phyloP scores from a whole-genome alignment of 495 filamentous ascomycete genomes.

The Pseudomonodictys pantanalensis region DNA sequence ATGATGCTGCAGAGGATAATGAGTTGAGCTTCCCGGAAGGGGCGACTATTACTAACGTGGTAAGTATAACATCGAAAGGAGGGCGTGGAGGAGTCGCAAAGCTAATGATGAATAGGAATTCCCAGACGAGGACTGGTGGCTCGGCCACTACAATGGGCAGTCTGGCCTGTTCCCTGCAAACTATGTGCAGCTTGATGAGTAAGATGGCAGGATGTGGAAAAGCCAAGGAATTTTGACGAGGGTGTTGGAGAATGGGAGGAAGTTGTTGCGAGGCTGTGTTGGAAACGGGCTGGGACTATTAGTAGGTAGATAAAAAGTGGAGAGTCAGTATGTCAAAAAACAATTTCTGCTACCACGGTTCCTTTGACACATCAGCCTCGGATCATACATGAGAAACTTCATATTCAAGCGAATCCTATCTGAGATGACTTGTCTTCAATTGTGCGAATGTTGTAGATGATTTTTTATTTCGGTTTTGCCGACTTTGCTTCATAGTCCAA shows the following conservation, averaged over 20 bases:
- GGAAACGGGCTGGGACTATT: background rate
- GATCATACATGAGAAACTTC: too few species aligned
- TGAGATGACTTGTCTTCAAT: too few species aligned
- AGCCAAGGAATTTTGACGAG: background rate
- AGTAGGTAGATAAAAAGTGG: background rate
- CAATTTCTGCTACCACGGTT: background rate
- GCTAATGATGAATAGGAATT: conserved; percentile 65
- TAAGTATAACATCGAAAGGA: conserved; percentile 43
- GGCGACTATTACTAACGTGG: conserved; percentile 65
- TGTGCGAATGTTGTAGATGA: too few species aligned
- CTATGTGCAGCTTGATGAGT: conserved; percentile 49
- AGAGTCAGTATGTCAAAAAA: background rate
- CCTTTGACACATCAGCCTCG: too few species aligned
- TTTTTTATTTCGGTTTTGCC: too few species aligned
- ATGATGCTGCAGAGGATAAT: conserved; percentile 96
- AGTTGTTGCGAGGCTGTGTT: too few species aligned
- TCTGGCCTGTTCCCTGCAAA: conserved; percentile 74
- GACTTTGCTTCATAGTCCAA: too few species aligned
- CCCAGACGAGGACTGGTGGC: conserved; percentile 99
- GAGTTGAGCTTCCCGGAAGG: conserved; percentile 92
- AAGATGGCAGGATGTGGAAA: conserved; percentile 2
- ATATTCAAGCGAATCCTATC: too few species aligned
- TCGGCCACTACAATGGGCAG: conserved; percentile 74
- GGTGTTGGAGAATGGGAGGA: too few species aligned
- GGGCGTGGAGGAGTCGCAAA: background rate